Evolutionary conservation across 2,329 filamentous ascomycete species (phyloP).

Genomic region (Penicillium sp.): DNA sequence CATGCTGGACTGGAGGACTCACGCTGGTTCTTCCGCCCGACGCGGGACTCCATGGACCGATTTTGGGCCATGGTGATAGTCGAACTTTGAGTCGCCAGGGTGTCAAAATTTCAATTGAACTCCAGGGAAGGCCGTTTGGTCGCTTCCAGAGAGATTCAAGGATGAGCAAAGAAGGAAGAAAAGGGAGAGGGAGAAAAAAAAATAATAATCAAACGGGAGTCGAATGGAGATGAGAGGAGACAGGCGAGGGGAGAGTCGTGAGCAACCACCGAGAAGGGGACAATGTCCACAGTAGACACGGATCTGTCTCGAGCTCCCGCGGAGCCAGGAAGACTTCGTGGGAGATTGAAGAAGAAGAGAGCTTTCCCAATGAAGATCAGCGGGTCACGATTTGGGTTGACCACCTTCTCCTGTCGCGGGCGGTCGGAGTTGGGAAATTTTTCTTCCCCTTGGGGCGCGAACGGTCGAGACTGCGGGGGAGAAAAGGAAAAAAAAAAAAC

Average conservation of each 20-base stretch:
- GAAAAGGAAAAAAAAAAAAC: conserved; percentile 1
- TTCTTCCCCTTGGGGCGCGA: conserved; percentile 12
- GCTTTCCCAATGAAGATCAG: conserved; percentile 7
- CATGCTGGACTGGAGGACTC: conserved; percentile 28
- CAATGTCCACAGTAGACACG: not conserved
- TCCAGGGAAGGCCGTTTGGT: not conserved
- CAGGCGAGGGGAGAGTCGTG: not conserved
- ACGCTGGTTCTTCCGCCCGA: conserved; percentile 47
- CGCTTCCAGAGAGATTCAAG: not conserved
- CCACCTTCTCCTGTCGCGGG: conserved; percentile 15
- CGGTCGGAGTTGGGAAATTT: conserved; percentile 29
- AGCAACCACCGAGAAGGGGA: no score
- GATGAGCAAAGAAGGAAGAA: not conserved
- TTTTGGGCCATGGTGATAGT: conserved; percentile 35
- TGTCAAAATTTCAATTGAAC: not conserved
- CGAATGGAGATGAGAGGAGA: conserved; percentile 5
- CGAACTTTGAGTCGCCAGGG: conserved; percentile 8
- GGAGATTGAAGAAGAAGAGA: conserved; percentile 8
- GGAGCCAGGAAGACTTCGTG: conserved; percentile 14
- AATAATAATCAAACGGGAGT: conserved; percentile 6
- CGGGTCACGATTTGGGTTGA: conserved; percentile 4
- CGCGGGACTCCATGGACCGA: conserved; percentile 44
- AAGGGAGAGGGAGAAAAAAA: conserved; percentile 6
- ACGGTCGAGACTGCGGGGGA: conserved; percentile 12
- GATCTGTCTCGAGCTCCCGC: conserved; percentile 16